Evolutionary conservation across 805 yeast genomes (phyloP), one percentile per base, ranked within the genome.

Genomic region (Candida tallmaniae): DNA sequence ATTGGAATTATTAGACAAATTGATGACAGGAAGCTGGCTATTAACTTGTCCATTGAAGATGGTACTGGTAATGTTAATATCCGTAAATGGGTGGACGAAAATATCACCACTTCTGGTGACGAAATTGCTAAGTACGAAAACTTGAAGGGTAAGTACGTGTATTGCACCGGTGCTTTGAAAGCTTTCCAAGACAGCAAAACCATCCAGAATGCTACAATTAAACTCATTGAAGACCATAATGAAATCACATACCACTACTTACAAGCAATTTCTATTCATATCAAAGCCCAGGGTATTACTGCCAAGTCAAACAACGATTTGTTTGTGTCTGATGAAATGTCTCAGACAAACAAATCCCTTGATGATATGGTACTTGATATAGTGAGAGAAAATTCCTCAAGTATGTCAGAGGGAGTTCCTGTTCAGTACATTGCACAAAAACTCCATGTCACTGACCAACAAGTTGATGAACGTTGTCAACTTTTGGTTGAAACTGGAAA

Each of bases 401-500:
- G 70, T 32, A 81, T 78, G 83, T 74, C 69, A 29, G 88, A 83
- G 52, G 90, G 90, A 46, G 87, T 83, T n/a, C 87, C 85, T 15
- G 62, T 76, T 9, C 73, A 70, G 36, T 65, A 75, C 41, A 73
- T 83, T 39, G 68, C 79, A 10, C 83, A 78, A 48, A 65, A 69
- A 21, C 62, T 83, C 49, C 68, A 65, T 32, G 39, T 80, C 6
- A 48, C 71, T 23, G 70, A 64, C 34, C 74, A 69, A 16, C 72
- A 68, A 20, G 80, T 74, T 14, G 60, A 62, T 41, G 56, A 62
- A 18, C 65, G 66, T 42, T 76, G 85, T 48, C 65, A 65, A 22
- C 64, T 65, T 15, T 65, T 83, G 46, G 70, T 76, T 9, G 88
- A 82, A 28, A 78, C 71, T 38, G 94, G 89, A 23, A 77, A 68